These are phyloP conservation scores for Termitomyces sp. DNA, from an alignment of 768 basidiomycete genomes.

Conservation along the genomic window DNA sequence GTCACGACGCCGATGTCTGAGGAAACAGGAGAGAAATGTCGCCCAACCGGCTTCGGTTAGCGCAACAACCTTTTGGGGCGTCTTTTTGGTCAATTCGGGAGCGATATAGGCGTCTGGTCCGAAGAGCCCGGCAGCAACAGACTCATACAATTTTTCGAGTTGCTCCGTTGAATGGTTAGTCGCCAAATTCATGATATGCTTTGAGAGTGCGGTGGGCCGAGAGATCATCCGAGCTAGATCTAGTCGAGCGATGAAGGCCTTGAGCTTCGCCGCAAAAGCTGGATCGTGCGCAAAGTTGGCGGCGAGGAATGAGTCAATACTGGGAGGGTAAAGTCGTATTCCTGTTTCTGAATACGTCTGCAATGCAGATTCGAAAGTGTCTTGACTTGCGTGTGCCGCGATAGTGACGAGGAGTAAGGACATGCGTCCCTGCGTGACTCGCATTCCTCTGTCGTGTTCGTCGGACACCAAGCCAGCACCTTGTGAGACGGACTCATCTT, in stretches of 20 bases:
- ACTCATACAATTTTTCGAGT: slow-evolving; percentile 45
- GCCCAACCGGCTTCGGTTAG: slow-evolving; percentile 60
- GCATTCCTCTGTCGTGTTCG: slow-evolving; percentile 15
- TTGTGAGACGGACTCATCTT: neutral
- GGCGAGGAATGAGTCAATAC: slow-evolving; percentile 33
- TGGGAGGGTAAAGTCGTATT: slow-evolving; percentile 27
- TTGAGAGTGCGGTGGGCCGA: slow-evolving; percentile 41
- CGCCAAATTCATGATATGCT: slow-evolving; percentile 43
- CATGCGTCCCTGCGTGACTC: slow-evolving; percentile 23
- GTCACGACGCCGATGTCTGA: slow-evolving; percentile 48
- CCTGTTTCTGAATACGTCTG: slow-evolving; percentile 31
- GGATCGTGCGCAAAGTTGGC: slow-evolving; percentile 26
- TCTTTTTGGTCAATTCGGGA: slow-evolving; percentile 29
- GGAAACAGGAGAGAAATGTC: slow-evolving; percentile 59
- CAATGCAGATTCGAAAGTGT: slow-evolving; percentile 55
- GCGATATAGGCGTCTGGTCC: slow-evolving; percentile 53
- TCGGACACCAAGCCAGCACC: slow-evolving; percentile 11
- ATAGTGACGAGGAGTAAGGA: slow-evolving; percentile 45
- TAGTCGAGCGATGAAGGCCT: slow-evolving; percentile 42
- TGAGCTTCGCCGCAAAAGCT: slow-evolving; percentile 33
- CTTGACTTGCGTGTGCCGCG: slow-evolving; percentile 55
- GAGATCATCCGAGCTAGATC: slow-evolving; percentile 45
- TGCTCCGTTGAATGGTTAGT: slow-evolving; percentile 20
- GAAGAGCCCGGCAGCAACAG: slow-evolving; percentile 43
- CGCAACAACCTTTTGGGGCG: slow-evolving; percentile 34